Evolutionary conservation across 208 protist species (phyloP).

Genomic region (Porcisia hertigi): DNA sequence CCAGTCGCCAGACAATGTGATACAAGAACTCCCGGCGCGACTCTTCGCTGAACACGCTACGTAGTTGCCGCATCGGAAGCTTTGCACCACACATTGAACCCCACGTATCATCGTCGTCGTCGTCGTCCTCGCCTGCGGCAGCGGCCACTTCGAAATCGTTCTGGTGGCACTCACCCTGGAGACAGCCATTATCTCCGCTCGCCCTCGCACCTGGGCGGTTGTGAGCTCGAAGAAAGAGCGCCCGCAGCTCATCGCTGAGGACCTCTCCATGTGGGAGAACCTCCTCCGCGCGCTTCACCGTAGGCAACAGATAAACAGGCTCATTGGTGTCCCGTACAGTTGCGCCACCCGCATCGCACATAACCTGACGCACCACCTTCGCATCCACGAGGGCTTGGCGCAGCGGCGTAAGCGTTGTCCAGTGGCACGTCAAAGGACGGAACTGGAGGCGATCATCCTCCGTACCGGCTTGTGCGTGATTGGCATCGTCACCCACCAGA

Average conservation of each 20-base stretch:
- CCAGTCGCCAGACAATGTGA: conserved; percentile 70
- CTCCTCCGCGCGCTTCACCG: conserved; percentile 49
- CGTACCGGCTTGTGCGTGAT: not conserved
- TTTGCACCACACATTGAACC: conserved; percentile 20
- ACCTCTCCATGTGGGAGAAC: conserved; percentile 56
- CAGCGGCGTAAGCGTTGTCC: conserved; percentile 47
- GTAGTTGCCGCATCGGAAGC: conserved; percentile 27
- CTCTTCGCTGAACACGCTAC: conserved; percentile 28
- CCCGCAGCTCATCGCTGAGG: conserved; percentile 74
- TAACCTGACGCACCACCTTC: conserved; percentile 39
- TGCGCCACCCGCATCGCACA: not conserved
- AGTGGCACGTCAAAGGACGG: conserved; percentile 26
- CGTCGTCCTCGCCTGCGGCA: conserved; percentile 22
- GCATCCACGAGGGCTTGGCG: conserved; percentile 27
- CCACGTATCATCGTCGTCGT: conserved; percentile 42
- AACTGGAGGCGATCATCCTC: not conserved
- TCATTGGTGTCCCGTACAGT: not conserved
- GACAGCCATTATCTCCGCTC: not conserved
- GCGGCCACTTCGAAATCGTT: conserved; percentile 3
- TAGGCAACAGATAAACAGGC: conserved; percentile 27
- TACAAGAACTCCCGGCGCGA: conserved; percentile 67
- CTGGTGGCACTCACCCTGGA: not conserved
- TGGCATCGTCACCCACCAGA: conserved; percentile 11
- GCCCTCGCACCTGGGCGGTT: not conserved
- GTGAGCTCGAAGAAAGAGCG: conserved; percentile 59